These are phyloP conservation scores for Ceratobasidium sp. DNA, from an alignment of 1,284 basidiomycete species.

Conservation along the genomic window DNA sequence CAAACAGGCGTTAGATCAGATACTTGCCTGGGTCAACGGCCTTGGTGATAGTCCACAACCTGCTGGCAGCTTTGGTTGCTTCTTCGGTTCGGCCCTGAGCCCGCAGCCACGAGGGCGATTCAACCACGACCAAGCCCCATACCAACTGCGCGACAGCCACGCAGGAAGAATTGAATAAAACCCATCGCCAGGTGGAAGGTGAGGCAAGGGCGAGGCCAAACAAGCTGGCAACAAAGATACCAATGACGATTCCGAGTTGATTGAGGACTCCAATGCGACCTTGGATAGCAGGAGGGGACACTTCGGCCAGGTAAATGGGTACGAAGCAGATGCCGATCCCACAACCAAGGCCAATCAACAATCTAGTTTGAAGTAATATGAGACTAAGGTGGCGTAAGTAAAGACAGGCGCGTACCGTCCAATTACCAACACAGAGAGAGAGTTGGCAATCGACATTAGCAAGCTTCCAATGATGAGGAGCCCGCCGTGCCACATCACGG, in stretches of 20 bases:
- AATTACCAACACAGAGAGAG: constrained; percentile 67
- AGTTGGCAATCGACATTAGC: constrained; percentile 72
- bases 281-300: constrained; percentile 76
- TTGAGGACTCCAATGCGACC: constrained; percentile 86
- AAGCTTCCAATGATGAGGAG: constrained; percentile 70
- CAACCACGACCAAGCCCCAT: constrained; percentile 63
- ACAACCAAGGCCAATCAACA: constrained; percentile 81
- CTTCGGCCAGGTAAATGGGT: constrained; percentile 85
- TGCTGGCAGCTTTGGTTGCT: constrained; percentile 60
- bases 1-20: constrained; percentile 47
- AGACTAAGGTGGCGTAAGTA: constrained; percentile 6
- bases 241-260: constrained; percentile 86
- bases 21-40: constrained; percentile 52
- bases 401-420: constrained; percentile 66
- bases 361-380: constrained; percentile 58
- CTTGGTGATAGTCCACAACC: constrained; percentile 63
- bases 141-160: constrained; percentile 71
- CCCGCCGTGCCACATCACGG: constrained; percentile 67
- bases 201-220: constrained; percentile 72
- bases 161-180: constrained; percentile 72
- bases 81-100: constrained; percentile 64
- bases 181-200: constrained; percentile 76
- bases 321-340: constrained; percentile 88
- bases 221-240: constrained; percentile 81
- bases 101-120: constrained; percentile 75